A percentile compares a stretch with the other conserved stretches of the same genome.
phyloP scores from a whole-genome alignment of 1,284 basidiomycete genomes.

The Boletellus deceptivus region DNA sequence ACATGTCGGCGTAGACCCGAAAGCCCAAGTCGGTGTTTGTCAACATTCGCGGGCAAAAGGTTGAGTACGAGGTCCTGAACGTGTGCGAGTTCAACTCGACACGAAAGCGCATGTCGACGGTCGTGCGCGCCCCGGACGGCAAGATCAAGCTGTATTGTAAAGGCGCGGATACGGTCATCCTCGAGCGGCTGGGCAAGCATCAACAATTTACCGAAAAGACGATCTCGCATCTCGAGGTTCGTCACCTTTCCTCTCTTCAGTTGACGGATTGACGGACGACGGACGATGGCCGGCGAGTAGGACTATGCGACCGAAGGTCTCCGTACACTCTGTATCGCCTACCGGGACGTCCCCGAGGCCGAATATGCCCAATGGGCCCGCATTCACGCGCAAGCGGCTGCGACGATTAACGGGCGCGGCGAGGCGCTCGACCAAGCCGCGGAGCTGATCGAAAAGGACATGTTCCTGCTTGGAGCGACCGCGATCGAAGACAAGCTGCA shows the following conservation, averaged over 20 bases:
- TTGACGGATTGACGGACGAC: neutral
- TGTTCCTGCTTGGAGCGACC: slow-evolving; percentile 92
- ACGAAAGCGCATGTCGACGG: slow-evolving; percentile 95
- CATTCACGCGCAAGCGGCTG: slow-evolving; percentile 89
- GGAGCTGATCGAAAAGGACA: slow-evolving; percentile 93
- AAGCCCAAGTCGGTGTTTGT: slow-evolving; percentile 96
- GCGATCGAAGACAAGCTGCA: slow-evolving; percentile 99
- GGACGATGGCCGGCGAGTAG: slow-evolving; percentile 25
- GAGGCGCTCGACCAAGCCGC: slow-evolving; percentile 95
- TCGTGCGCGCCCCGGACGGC: slow-evolving; percentile 86
- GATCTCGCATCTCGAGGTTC: slow-evolving; percentile 84
- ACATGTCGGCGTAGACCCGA: slow-evolving; percentile 58
- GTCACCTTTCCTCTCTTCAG: neutral
- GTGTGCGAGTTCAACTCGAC: slow-evolving; percentile 99
- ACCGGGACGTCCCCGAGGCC: slow-evolving; percentile 84
- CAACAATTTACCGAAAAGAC: slow-evolving; percentile 89
- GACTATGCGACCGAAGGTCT: slow-evolving; percentile 97
- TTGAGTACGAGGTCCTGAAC: slow-evolving; percentile 92
- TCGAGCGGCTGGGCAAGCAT: slow-evolving; percentile 80
- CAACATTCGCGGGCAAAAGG: slow-evolving; percentile 67
- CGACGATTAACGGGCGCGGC: slow-evolving; percentile 88
- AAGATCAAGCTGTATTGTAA: slow-evolving; percentile 96
- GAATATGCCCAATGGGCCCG: slow-evolving; percentile 89
- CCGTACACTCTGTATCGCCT: slow-evolving; percentile 95
- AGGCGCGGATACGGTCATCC: slow-evolving; percentile 96